Base-by-base conservation (phyloP, 2,329 filamentous ascomycete genomes). In the Aureobasidium sp. region DNA sequence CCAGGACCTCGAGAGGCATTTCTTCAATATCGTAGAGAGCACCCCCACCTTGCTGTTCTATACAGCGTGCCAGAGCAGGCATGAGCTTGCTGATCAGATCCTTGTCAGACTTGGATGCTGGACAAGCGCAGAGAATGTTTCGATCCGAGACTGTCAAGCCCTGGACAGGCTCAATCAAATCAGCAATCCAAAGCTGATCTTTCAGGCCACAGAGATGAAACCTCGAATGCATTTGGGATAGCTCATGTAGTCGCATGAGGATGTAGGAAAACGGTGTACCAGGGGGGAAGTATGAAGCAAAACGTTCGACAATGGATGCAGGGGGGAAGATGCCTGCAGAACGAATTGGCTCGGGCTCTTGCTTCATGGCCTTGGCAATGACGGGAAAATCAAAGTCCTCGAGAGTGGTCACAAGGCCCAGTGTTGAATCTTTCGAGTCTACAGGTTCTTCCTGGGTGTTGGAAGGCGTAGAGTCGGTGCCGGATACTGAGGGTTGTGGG, bases 181-280 rank as follows among this genome's bases (percentile, higher is more conserved):
- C 88, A 34, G 90, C 87, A 62, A 92, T 80, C 37, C 80, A 77
- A 20, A 93, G 74, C 64, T 83, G 82, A 51, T 87, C 84, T 58
- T 79, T 79, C 9, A 90, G 73, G 14, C 79, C 75, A 68, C 88
- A 91, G 55, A 97, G 76, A 66, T 87, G 84, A 74, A 91, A 97
- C 1, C 82, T 81, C 0, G 80, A 75, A 59, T 87, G 83, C 11
- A 89, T 77, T 31, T 80, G 77, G 2, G 85, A 83, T 9, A 93
- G 80, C 62, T 91, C 87, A 65, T 88, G 80, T 53, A 97, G 78
- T 2, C 89, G 88, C 64, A 87, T 79, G 62, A 97, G 75, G 63
- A 97, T 86, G 70, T 91, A 96, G 65, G 86, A 88, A 67, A 97
- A 88, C 0, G 92, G 90, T 0, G 90, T 92, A 6, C 83, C 82